These are phyloP conservation scores for Neopestalotiopsis rosae DNA, from an alignment of 2,329 filamentous ascomycete genomes.

Conservation along the genomic window DNA sequence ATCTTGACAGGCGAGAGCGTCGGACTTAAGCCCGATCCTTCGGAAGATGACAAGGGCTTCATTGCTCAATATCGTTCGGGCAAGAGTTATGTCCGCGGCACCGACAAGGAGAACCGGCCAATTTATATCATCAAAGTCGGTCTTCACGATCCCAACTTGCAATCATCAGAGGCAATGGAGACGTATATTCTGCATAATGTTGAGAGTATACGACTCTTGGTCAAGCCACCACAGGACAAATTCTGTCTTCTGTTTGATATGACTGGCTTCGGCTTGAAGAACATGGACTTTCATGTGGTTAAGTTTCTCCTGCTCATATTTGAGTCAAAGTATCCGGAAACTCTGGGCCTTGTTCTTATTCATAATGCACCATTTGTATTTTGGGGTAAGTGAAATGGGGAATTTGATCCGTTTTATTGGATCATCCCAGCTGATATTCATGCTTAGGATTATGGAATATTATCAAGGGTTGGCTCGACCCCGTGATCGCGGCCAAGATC, in stretches of 20 bases:
- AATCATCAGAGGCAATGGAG: slow-evolving; percentile 41
- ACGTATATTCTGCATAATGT: slow-evolving; percentile 45
- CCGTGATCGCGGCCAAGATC: slow-evolving; percentile 75
- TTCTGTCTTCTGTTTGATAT: slow-evolving; percentile 70
- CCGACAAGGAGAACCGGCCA: slow-evolving; percentile 40
- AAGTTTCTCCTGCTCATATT: slow-evolving; percentile 84
- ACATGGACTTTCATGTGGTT: slow-evolving; percentile 79
- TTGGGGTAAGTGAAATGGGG: slow-evolving; percentile 37
- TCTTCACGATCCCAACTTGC: slow-evolving; percentile 37
- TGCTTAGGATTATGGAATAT: slow-evolving; percentile 56
- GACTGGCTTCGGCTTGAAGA: slow-evolving; percentile 71
- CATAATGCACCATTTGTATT: slow-evolving; percentile 81
- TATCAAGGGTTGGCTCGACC: slow-evolving; percentile 78
- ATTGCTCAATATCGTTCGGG: slow-evolving; percentile 43
- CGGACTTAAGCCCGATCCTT: slow-evolving; percentile 28
- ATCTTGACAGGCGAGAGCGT: slow-evolving; percentile 40
- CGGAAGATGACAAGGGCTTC: slow-evolving; percentile 38
- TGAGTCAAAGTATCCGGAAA: slow-evolving; percentile 80
- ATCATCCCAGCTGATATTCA: background rate
- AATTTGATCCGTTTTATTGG: background rate
- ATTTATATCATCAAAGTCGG: slow-evolving; percentile 43
- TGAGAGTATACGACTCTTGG: slow-evolving; percentile 39
- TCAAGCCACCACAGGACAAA: slow-evolving; percentile 23
- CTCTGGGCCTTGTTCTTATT: slow-evolving; percentile 71
- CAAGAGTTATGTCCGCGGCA: slow-evolving; percentile 44